Base-by-base conservation (phyloP, 2,329 filamentous ascomycete genomes). In the Cytospora leucostoma region DNA sequence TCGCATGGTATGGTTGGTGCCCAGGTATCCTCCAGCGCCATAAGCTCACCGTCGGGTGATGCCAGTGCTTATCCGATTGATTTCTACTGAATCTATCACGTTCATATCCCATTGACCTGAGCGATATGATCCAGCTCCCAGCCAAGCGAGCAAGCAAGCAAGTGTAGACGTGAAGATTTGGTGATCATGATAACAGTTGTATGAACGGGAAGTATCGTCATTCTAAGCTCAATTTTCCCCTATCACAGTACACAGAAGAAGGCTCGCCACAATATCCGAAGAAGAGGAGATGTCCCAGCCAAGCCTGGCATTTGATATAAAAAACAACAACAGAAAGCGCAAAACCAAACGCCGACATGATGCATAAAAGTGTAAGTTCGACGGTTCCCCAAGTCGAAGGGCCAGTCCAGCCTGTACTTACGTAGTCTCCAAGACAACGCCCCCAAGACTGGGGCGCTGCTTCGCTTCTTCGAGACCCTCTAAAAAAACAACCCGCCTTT, bases 401-500 rank as follows among this genome's bases (percentile, higher is more conserved):
- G 3, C 35, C 35, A 37, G 35, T 4, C 35, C 35, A 13, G 35
- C 12, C 35, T 37, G 35, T 37, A 37, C 35, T 10, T 10, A 37
- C 8, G 35, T 37, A 37, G 35, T 37, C 35, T 37, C 35, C 35
- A 37, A 10, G 12, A 37, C 8, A 8, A 37, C 35, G 12, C n/a
- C 19, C n/a, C 4, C 44, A n/a, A 21, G 44, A 7, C 44, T 12
- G 44, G 27, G 27, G 27, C 27, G 27, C 4, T 19, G 21, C 44
- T n/a, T 47, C 21, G 44, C 44, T 47, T 47, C 44, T 47, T 47
- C 40, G n/a, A n/a, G 10, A 27, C 27, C 27, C 27, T 19, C 38
- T n/a, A n/a, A 44, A 44, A n/a, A 44, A n/a, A 44, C 40, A 44
- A n/a, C n/a, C 40, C 40, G 40, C 40, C 40, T 44, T n/a, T n/a